Evolutionary conservation across 2,329 filamentous ascomycete species (phyloP).

Genomic region (Penicillium sp.): DNA sequence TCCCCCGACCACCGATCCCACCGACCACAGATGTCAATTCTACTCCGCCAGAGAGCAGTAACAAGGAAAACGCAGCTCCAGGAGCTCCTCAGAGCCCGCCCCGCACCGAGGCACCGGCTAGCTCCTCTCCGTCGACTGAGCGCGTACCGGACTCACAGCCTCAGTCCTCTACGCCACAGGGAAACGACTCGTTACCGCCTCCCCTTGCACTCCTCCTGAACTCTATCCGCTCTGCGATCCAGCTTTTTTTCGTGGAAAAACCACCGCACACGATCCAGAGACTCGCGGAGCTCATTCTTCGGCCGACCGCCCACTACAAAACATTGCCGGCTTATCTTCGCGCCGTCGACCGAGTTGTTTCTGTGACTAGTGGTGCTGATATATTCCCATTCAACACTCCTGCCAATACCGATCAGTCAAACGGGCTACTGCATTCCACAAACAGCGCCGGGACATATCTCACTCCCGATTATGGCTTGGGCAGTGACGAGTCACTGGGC

Average conservation of each 20-base stretch:
- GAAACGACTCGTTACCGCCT: slow-evolving; percentile 57
- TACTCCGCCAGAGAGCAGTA: slow-evolving; percentile 33
- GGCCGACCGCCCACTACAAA: slow-evolving; percentile 76
- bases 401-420: slow-evolving; percentile 37
- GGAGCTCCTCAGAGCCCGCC: slow-evolving; percentile 31
- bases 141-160: slow-evolving; percentile 45
- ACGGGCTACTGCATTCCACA: slow-evolving; percentile 53
- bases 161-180: slow-evolving; percentile 42
- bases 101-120: slow-evolving; percentile 40
- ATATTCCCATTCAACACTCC: slow-evolving; percentile 71
- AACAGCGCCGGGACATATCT: slow-evolving; percentile 39
- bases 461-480: slow-evolving; percentile 50
- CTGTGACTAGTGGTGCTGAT: slow-evolving; percentile 79
- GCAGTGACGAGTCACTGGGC: slow-evolving; percentile 84
- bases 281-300: slow-evolving; percentile 79
- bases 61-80: slow-evolving; percentile 40
- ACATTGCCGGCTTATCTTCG: slow-evolving; percentile 83
- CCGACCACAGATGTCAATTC: slow-evolving; percentile 31
- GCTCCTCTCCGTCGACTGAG: slow-evolving; percentile 40
- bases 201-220: slow-evolving; percentile 64
- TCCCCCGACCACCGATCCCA: slow-evolving; percentile 24
- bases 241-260: slow-evolving; percentile 66
- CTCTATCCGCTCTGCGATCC: slow-evolving; percentile 62
- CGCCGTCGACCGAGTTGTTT: slow-evolving; percentile 85
- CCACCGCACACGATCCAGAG: slow-evolving; percentile 94